Percentiles rank a stretch among this genome's conserved stretches.
Evolutionary conservation across 1,139 yeast genomes (phyloP).

Genomic region (Lodderomyces margitis): DNA sequence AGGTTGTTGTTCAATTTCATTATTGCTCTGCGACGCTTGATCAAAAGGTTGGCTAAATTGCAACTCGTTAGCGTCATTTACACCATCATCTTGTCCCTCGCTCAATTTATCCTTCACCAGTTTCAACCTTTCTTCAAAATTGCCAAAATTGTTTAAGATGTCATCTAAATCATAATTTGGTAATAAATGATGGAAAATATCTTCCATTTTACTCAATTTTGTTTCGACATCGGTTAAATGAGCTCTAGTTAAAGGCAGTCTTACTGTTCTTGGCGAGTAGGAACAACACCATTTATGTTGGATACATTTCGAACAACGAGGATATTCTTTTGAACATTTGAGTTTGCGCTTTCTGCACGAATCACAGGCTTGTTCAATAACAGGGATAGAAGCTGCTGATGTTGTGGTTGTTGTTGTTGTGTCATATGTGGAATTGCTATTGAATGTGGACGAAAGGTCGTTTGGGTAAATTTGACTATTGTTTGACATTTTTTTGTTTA

Average conservation of each 20-base stretch:
- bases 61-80: neutral
- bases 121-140: constrained; percentile 23
- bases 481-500: neutral
- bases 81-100: neutral
- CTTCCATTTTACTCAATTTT: constrained; percentile 55
- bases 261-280: constrained; percentile 72
- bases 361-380: constrained; percentile 54
- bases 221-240: constrained; percentile 76
- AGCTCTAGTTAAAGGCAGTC: constrained; percentile 81
- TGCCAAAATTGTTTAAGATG: constrained; percentile 27
- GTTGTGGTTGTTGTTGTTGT: constrained; percentile 2
- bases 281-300: constrained; percentile 73
- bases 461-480: neutral
- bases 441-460: constrained; percentile 6
- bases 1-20: neutral
- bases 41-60: neutral
- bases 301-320: constrained; percentile 73
- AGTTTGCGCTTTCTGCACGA: constrained; percentile 58
- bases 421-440: neutral
- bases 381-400: constrained; percentile 9
- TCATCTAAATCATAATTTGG: constrained; percentile 24
- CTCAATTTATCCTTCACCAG: constrained; percentile 13
- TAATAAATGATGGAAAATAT: constrained; percentile 42
- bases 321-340: constrained; percentile 62
- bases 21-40: neutral